phyloP scores from a whole-genome alignment of 2,329 filamentous ascomycete species.

The Fusarium fracticaudum region DNA sequence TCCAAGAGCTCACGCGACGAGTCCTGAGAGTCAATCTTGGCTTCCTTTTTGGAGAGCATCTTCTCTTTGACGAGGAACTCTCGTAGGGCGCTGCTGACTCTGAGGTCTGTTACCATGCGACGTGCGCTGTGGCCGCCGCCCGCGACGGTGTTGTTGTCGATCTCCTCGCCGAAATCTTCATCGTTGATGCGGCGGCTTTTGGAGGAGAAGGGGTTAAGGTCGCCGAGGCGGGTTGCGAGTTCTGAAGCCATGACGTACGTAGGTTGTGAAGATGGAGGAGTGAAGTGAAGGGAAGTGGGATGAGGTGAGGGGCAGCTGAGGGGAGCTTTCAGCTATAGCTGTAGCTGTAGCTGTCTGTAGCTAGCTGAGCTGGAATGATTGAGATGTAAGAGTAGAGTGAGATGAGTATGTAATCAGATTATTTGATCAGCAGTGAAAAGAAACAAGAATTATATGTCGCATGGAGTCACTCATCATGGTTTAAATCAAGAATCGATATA shows the following conservation, averaged over 20 bases:
- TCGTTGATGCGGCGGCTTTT: slow-evolving; percentile 43
- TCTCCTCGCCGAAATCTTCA: slow-evolving; percentile 48
- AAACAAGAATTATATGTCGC: background rate
- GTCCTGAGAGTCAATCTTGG: slow-evolving; percentile 53
- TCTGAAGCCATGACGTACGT: slow-evolving; percentile 38
- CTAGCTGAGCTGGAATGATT: background rate
- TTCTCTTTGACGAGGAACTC: slow-evolving; percentile 64
- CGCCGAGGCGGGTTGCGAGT: slow-evolving; percentile 42
- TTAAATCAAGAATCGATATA: slow-evolving; percentile 9
- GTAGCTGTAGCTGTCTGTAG: background rate
- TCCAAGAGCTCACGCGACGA: slow-evolving; percentile 57
- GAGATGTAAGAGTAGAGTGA: background rate
- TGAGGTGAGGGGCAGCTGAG: slow-evolving; percentile 31
- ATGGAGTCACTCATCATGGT: background rate
- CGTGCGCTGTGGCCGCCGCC: slow-evolving; percentile 68
- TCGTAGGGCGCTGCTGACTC: slow-evolving; percentile 67
- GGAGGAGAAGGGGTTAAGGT: slow-evolving; percentile 46
- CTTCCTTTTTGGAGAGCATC: slow-evolving; percentile 60
- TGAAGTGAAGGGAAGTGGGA: slow-evolving; percentile 19
- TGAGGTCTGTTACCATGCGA: slow-evolving; percentile 61
- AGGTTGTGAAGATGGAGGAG: background rate
- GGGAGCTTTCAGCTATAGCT: slow-evolving; percentile 6
- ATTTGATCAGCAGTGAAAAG: background rate
- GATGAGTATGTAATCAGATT: background rate
- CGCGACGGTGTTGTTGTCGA: slow-evolving; percentile 57